Evolutionary conservation across 176 grass and related monocot species (phyloP), one percentile per base, ranked within the genome.

Genomic region (Eleusine indica): DNA sequence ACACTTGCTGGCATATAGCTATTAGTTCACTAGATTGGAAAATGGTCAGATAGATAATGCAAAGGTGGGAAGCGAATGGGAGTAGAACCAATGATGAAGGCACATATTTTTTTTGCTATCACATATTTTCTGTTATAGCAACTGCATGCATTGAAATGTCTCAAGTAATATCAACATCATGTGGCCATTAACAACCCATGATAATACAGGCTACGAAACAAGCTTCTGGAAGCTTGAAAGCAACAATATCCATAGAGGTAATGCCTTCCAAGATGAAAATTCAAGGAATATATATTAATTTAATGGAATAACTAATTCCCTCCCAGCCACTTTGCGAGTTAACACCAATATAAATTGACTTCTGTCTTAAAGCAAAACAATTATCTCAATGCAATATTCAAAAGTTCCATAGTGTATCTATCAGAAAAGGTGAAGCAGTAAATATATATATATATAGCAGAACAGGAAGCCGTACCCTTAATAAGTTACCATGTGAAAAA

Each of bases 401-500:
- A 67, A 85, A 72, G 51, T 76, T 60, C 18, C 48, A 67, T 60
- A 21, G 52, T 42, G 74, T 30, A 35, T 84, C 32, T 38, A 84
- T 66, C 30, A 84, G 21, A 89, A 79, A 75, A 61, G 40, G 29
- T 60, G 49, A 71, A 73, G 39, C 9, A 44, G 11, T 30, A 77
- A 74, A 28, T 14, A 66, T 39, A 82, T 58, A 51, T 79, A 28
- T 58, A 51, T 79, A 28, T 43, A 70, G 19, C 30, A 83, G 28
- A 78, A 61, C 80, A 64, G 28, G 10, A 84, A 94, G 78, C 1
- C 60, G 37, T 88, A 97, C 95, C 86, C 95, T 89, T 81, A 97
- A 91, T 48, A 97, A 94, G 89, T 97, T 94, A 22, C 95, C 95
- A 15, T 67, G 92, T 5, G 90, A 91, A 68, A 97, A 97, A 79